Conservation (phyloP, 768 basidiomycete genomes). For the Lactarius psammicola region DNA sequence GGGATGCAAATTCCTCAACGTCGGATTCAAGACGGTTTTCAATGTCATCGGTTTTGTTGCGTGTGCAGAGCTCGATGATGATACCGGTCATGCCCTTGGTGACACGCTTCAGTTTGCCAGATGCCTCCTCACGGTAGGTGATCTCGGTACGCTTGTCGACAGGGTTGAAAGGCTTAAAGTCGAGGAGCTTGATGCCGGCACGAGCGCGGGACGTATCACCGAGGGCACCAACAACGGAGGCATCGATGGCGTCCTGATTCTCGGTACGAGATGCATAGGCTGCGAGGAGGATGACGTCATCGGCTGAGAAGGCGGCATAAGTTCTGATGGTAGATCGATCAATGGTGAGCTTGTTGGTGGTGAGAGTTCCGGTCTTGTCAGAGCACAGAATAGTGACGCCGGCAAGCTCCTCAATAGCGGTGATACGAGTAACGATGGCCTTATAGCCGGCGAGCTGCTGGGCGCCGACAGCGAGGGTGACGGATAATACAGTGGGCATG, state of each 20-base stretch:
- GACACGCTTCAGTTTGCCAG: conserved; percentile 97
- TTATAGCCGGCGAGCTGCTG: conserved; percentile 99
- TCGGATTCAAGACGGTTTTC: conserved; percentile 92
- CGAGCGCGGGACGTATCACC: conserved; percentile 75
- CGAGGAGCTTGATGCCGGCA: conserved; percentile 90
- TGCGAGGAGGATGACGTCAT: conserved; percentile 90
- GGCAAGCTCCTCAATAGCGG: conserved; percentile 96
- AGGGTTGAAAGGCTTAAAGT: conserved; percentile 99
- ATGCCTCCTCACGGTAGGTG: conserved; percentile 90
- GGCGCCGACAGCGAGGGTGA: conserved; percentile 97
- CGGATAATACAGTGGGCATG: conserved; percentile 98
- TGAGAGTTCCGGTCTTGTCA: conserved; percentile 97
- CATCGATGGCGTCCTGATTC: conserved; percentile 98
- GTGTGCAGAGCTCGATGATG: conserved; percentile 94
- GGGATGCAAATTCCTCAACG: conserved; percentile 92
- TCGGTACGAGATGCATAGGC: conserved; percentile 97
- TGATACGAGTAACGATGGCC: conserved; percentile 99
- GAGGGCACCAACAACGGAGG: conserved; percentile 78
- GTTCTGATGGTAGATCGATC: conserved; percentile 89
- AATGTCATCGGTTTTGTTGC: conserved; percentile 93
- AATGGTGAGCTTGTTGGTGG: conserved; percentile 99
- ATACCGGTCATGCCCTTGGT: conserved; percentile 99
- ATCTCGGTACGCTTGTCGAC: conserved; percentile 99
- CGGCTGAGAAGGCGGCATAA: conserved; percentile 83
- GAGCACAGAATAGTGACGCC: conserved; percentile 99